phyloP scores from a whole-genome alignment of 192 early-diverging fungal genomes.

The Geranomyces michiganensis region DNA sequence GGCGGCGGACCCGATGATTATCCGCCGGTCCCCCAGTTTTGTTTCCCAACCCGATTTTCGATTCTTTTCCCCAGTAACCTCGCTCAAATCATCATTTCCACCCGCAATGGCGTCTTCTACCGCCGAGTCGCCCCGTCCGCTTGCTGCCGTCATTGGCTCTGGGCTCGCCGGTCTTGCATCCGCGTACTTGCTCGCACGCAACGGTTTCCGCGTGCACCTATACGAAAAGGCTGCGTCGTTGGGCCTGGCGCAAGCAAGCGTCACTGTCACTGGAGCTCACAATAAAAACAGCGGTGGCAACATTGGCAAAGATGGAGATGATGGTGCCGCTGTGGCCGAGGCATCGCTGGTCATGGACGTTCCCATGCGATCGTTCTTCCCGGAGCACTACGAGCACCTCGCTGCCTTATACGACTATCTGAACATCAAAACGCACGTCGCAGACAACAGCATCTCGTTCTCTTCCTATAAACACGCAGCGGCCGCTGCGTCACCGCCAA shows the following conservation, averaged over 20 bases:
- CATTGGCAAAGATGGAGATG: neutral
- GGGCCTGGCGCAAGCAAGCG: conserved; percentile 52
- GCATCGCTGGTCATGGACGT: conserved; percentile 54
- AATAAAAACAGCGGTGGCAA: conserved; percentile 13
- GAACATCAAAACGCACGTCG: conserved; percentile 29
- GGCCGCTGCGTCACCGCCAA: conserved; percentile 9
- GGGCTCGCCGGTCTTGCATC: conserved; percentile 54
- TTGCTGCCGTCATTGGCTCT: conserved; percentile 52
- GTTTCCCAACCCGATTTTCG: no score
- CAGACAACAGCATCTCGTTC: conserved; percentile 51
- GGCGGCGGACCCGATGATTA: no score
- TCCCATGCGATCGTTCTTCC: conserved; percentile 58
- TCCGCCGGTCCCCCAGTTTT: no score
- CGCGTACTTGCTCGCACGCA: conserved; percentile 46
- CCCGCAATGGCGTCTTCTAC: no score
- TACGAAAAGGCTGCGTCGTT: conserved; percentile 35
- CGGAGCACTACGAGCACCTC: conserved; percentile 49
- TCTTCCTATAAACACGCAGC: conserved; percentile 25
- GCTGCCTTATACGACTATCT: conserved; percentile 44
- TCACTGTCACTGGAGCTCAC: conserved; percentile 26
- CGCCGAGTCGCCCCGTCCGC: no score
- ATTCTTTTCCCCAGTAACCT: no score
- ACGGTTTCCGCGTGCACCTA: conserved; percentile 40
- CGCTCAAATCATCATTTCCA: no score
- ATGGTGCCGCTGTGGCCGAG: neutral